Evolutionary conservation across 768 basidiomycete species (phyloP).

Genomic region (Baorangia bicolor): DNA sequence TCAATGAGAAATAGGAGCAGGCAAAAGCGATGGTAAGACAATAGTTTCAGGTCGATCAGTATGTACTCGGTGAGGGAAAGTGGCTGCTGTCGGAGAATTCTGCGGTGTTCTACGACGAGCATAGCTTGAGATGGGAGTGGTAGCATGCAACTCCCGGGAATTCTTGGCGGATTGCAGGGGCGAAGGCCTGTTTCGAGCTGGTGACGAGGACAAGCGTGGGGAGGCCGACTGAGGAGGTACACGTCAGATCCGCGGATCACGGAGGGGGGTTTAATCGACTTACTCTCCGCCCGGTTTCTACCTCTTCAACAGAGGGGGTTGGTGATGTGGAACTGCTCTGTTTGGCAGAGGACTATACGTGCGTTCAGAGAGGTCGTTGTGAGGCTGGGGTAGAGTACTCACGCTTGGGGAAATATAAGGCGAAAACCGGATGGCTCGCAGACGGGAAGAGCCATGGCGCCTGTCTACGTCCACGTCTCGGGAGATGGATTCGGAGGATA

Average conservation of each 20-base stretch:
- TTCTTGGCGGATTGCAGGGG: slow-evolving; percentile 48
- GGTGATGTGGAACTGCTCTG: slow-evolving; percentile 48
- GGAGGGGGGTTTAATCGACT: slow-evolving; percentile 32
- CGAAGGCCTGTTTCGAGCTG: slow-evolving; percentile 42
- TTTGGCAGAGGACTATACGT: slow-evolving; percentile 38
- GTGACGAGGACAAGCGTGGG: slow-evolving; percentile 41
- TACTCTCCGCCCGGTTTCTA: slow-evolving; percentile 29
- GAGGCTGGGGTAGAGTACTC: not conserved
- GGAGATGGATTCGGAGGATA: slow-evolving; percentile 21
- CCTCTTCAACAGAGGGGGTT: slow-evolving; percentile 19
- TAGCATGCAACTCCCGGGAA: slow-evolving; percentile 55
- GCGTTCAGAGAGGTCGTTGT: not conserved
- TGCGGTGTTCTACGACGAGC: slow-evolving; percentile 79
- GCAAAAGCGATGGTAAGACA: slow-evolving; percentile 60
- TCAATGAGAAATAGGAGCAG: slow-evolving; percentile 28
- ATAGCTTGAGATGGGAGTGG: slow-evolving; percentile 77
- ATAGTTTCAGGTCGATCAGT: slow-evolving; percentile 33
- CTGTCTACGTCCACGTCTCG: slow-evolving; percentile 33
- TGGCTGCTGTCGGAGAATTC: slow-evolving; percentile 66
- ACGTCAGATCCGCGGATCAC: slow-evolving; percentile 34
- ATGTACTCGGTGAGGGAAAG: slow-evolving; percentile 45
- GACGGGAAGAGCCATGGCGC: slow-evolving; percentile 26
- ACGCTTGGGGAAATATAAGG: slow-evolving; percentile 32
- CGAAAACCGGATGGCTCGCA: slow-evolving; percentile 30
- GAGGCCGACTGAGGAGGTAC: slow-evolving; percentile 32